A percentile compares a stretch with the other conserved stretches of the same genome.
Conservation (phyloP, 2,329 filamentous ascomycete genomes). For the Diaporthe ilicicola region DNA sequence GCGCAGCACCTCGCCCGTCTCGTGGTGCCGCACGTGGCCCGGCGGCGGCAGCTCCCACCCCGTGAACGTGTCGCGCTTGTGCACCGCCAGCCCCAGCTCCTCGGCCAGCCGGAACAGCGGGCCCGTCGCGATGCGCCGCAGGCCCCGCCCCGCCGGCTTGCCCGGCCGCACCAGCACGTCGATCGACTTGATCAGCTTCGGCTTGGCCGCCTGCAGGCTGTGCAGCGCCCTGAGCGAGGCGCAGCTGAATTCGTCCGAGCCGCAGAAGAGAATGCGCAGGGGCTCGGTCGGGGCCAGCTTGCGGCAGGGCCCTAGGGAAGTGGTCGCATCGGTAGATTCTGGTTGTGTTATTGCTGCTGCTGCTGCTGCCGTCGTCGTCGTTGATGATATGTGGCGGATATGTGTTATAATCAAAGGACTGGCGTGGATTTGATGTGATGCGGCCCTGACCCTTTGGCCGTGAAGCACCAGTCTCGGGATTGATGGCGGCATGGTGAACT, state of each 20-base stretch:
- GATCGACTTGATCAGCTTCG: conserved; percentile 74
- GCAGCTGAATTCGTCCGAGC: conserved; percentile 90
- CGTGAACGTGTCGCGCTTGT: conserved; percentile 83
- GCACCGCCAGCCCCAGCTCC: conserved; percentile 70
- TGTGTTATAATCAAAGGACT: not conserved
- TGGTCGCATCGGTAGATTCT: not conserved
- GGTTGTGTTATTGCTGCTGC: not conserved
- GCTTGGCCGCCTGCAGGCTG: conserved; percentile 58
- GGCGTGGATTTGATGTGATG: no score
- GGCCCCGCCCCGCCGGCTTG: conserved; percentile 79
- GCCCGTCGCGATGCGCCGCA: conserved; percentile 74
- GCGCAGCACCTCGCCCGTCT: conserved; percentile 27
- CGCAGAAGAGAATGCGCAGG: conserved; percentile 90
- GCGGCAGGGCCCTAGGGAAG: not conserved
- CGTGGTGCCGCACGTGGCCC: conserved; percentile 29
- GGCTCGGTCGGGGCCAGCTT: conserved; percentile 56
- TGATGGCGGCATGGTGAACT: conserved; percentile 14
- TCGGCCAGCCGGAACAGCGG: conserved; percentile 75
- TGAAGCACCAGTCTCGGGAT: conserved; percentile 1
- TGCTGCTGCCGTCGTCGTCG: not conserved
- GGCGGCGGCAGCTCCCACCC: conserved; percentile 65
- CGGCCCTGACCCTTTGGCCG: not conserved
- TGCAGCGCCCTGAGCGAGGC: conserved; percentile 76
- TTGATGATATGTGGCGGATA: not conserved
- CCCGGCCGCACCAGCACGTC: conserved; percentile 85